A percentile compares a stretch with the other conserved stretches of the same genome.
Conservation (phyloP, 2,329 filamentous ascomycete species). For the Aphanocladium album region DNA sequence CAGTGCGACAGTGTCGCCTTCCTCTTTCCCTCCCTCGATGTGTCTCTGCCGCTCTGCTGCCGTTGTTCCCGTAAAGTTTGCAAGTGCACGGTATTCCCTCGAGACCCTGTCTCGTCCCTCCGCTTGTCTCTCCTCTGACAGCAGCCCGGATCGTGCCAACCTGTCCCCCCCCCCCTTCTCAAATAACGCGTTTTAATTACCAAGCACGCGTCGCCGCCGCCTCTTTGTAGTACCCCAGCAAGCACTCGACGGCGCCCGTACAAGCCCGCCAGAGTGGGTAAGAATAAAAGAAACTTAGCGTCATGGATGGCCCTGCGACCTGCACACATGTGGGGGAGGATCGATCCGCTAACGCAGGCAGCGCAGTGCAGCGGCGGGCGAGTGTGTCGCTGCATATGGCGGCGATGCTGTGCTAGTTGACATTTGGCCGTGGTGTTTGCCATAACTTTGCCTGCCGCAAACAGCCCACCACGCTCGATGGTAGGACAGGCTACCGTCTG, state of each 20-base stretch:
- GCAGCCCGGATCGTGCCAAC: neutral
- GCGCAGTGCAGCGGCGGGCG: neutral
- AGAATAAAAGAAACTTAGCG: neutral
- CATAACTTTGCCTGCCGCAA: neutral
- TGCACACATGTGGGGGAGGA: neutral
- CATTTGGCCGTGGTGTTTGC: neutral
- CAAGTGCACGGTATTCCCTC: neutral
- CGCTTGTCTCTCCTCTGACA: neutral
- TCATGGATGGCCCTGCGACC: neutral
- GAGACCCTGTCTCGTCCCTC: neutral
- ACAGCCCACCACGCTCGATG: neutral
- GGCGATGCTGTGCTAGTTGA: neutral
- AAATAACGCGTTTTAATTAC: neutral
- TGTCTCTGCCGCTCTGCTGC: neutral
- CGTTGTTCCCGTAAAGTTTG: neutral
- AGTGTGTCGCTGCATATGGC: neutral
- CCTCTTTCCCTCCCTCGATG: neutral
- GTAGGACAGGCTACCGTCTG: neutral
- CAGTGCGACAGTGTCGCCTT: neutral
- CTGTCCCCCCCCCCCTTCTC: neutral
- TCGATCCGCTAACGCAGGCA: conserved; percentile 10
- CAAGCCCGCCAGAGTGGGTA: neutral
- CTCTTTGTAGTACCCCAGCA: too few relatives aligned
- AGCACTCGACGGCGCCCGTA: neutral
- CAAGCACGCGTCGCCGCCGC: neutral